Conservation (phyloP, 257 asterid species). For the Thymus quinquecostatus region DNA sequence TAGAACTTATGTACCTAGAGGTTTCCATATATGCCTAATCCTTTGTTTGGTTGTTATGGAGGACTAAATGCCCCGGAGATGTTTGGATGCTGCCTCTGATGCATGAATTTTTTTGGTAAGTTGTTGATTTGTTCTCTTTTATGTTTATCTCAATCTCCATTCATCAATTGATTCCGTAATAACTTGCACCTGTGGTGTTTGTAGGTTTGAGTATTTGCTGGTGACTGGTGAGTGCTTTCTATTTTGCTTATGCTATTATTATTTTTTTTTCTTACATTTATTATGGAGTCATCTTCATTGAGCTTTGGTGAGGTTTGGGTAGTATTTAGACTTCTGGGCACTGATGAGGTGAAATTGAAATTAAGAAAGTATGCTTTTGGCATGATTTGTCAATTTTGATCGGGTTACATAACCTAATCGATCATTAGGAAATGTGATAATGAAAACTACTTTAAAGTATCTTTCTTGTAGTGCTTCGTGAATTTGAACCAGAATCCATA, state of each 20-base stretch:
- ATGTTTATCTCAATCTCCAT: background rate
- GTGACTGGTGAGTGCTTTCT: slow-evolving; percentile 48
- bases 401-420: background rate
- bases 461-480: no score
- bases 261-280: no score
- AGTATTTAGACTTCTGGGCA: no score
- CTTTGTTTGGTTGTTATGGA: slow-evolving; percentile 75
- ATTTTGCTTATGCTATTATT: background rate
- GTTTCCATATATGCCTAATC: slow-evolving; percentile 59
- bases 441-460: background rate
- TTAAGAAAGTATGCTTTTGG: background rate
- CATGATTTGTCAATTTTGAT: slow-evolving; percentile 10
- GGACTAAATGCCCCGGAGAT: slow-evolving; percentile 65
- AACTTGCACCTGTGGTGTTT: slow-evolving; percentile 43
- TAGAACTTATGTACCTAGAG: slow-evolving; percentile 37
- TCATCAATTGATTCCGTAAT: slow-evolving; percentile 18
- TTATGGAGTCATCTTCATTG: no score
- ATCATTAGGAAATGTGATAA: background rate
- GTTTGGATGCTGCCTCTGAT: slow-evolving; percentile 58
- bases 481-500: background rate
- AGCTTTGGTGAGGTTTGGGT: no score
- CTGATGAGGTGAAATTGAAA: background rate
- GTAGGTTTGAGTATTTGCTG: slow-evolving; percentile 44
- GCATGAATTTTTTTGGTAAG: slow-evolving; percentile 56
- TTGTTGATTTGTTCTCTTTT: slow-evolving; percentile 22